A percentile compares a stretch with the other conserved stretches of the same genome.
These are phyloP conservation scores for Cephaloascus albidus DNA, from an alignment of 805 yeast genomes.

Conservation along the genomic window DNA sequence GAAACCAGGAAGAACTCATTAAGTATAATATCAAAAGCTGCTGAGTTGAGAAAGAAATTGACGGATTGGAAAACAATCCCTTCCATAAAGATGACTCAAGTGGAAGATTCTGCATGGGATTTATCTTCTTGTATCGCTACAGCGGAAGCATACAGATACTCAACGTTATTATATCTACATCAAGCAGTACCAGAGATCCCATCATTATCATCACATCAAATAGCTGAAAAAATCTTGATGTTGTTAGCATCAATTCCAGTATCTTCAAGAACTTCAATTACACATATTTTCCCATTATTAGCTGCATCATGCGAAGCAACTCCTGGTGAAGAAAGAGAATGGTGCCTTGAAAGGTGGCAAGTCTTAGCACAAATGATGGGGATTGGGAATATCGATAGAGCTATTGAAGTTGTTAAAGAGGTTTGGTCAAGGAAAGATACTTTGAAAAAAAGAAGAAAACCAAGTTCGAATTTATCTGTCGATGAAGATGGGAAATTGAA, in stretches of 20 bases:
- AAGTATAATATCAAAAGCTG: conserved; percentile 42
- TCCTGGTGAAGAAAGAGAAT: conserved; percentile 47
- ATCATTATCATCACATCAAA: conserved; percentile 37
- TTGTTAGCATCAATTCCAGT: conserved; percentile 56
- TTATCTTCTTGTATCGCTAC: conserved; percentile 53
- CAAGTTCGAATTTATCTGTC: background rate
- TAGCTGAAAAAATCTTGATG: conserved; percentile 53
- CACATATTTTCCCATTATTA: conserved; percentile 58
- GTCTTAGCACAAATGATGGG: conserved; percentile 42
- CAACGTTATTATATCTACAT: conserved; percentile 50
- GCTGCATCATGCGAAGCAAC: conserved; percentile 60
- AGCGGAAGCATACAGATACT: conserved; percentile 59
- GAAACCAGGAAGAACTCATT: conserved; percentile 29
- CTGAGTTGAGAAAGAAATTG: conserved; percentile 41
- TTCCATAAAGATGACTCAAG: conserved; percentile 22
- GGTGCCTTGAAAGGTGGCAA: conserved; percentile 54
- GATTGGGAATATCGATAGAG: conserved; percentile 59
- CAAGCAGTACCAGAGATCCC: conserved; percentile 69
- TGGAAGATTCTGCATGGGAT: conserved; percentile 42
- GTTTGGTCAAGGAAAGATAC: conserved; percentile 61
- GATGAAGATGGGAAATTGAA: conserved; percentile 9
- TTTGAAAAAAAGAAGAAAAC: conserved; percentile 14
- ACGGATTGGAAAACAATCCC: conserved; percentile 48
- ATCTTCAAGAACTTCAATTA: conserved; percentile 42
- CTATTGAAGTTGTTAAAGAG: conserved; percentile 61